Conservation (phyloP, 805 yeast species). For the Candida xiaguanensis region DNA sequence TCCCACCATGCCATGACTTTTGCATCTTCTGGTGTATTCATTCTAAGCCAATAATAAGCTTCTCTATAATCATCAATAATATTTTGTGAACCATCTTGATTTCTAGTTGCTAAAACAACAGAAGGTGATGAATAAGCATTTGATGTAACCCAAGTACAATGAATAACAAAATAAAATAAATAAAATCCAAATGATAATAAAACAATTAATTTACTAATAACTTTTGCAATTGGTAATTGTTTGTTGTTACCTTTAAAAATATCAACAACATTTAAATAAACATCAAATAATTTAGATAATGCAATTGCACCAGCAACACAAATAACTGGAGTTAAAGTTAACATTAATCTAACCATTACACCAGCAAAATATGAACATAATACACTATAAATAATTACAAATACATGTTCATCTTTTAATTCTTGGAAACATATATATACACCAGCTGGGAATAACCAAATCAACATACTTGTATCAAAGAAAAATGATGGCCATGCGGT, state of each 20-base stretch:
- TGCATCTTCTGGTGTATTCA: slow-evolving; percentile 96
- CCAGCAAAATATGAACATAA: slow-evolving; percentile 97
- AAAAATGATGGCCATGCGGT: slow-evolving; percentile 99
- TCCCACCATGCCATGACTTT: slow-evolving; percentile 99
- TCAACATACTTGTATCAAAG: slow-evolving; percentile 86
- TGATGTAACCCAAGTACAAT: slow-evolving; percentile 96
- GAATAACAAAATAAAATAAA: slow-evolving; percentile 78
- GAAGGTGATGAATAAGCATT: slow-evolving; percentile 97
- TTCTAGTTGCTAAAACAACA: slow-evolving; percentile 81
- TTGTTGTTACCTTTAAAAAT: slow-evolving; percentile 17
- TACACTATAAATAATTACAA: slow-evolving; percentile 88
- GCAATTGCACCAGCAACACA: slow-evolving; percentile 94
- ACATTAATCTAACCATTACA: slow-evolving; percentile 97
- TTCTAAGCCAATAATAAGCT: slow-evolving; percentile 97
- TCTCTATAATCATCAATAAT: slow-evolving; percentile 97
- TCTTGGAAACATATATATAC: slow-evolving; percentile 88
- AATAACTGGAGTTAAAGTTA: slow-evolving; percentile 92
- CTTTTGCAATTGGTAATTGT: slow-evolving; percentile 22
- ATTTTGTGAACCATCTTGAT: slow-evolving; percentile 79
- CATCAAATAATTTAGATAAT: slow-evolving; percentile 75
- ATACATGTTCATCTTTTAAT: slow-evolving; percentile 85
- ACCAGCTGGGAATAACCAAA: slow-evolving; percentile 99
- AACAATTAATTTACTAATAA: slow-evolving; percentile 60
- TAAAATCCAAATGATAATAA: slow-evolving; percentile 67
- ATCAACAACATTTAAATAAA: slow-evolving; percentile 66